Base-by-base conservation (phyloP, 176 grass and related monocot species). In the Lolium rigidum region DNA sequence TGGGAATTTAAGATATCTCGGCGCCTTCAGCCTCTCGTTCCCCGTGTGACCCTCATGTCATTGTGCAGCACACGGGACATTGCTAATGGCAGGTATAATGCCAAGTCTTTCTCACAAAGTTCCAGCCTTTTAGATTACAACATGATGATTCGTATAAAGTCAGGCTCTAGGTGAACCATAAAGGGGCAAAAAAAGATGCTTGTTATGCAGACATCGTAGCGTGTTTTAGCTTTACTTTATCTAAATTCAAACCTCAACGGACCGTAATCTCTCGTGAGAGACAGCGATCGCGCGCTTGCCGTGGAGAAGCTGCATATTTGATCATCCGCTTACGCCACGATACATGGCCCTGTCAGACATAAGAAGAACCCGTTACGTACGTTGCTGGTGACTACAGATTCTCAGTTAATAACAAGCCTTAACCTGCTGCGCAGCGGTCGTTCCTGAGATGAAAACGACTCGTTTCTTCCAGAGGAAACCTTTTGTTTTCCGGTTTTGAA, bases 251-350 rank as follows among this genome's bases (percentile, higher is more conserved):
- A 74, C 18, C 26, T 7, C 13, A 37, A 47, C n/a, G 14, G 21
- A 25, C 2, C 20, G 52, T 52, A 9, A 28, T 63, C 43, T 63
- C 43, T 52, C 26, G n/a, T 55, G 24, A 49, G 24, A 50, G 77
- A 89, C 61, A 20, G 39, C 25, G 77, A 81, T 73, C 38, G 24
- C 49, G 69, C 18, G 24, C 59, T 71, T 80, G 26, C 83, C 87
- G 14, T n/a, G 60, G 38, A 79, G 3, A 47, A 70, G 48, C 17
- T 38, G 22, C 56, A 6, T 38, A 18, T 18, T 63, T 4, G 26
- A 17, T 5, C 10, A 14, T 24, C 5, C 1, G 47, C 59, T 28
- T 17, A 31, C 48, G 76, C 21, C 61, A 37, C 16, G 24, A 6
- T 35, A 10, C 10, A 37, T 35, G 41, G 5, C 60, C 71, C 28